phyloP scores from a whole-genome alignment of 345 rosid genomes.

The Citrus australasica region DNA sequence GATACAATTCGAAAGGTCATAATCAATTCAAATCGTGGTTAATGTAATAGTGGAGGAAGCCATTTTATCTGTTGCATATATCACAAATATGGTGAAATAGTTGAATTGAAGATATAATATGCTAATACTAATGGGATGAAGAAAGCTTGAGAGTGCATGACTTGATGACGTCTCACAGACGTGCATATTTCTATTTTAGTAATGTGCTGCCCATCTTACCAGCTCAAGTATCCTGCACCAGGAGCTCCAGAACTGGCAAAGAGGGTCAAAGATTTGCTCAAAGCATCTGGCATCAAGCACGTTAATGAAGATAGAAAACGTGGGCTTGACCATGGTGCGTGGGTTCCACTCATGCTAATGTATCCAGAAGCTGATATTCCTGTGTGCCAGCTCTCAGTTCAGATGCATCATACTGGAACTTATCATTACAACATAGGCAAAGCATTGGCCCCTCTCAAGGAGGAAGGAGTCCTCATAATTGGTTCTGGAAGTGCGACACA shows the following conservation, averaged over 20 bases:
- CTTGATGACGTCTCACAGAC: background rate
- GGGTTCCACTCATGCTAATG: slow-evolving; percentile 97
- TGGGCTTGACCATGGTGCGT: slow-evolving; percentile 95
- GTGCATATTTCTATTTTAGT: background rate
- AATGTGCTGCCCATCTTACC: background rate
- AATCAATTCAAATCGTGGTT: background rate
- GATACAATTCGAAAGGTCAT: background rate
- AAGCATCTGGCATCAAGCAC: slow-evolving; percentile 42
- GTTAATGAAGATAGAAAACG: slow-evolving; percentile 63
- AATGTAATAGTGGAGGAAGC: background rate
- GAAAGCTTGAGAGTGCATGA: background rate
- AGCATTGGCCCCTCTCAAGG: slow-evolving; percentile 77
- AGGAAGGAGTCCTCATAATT: slow-evolving; percentile 81
- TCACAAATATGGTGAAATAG: background rate
- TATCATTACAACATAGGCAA: slow-evolving; percentile 85
- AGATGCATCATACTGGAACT: slow-evolving; percentile 44
- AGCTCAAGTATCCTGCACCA: slow-evolving; percentile 87
- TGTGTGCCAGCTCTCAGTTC: slow-evolving; percentile 83
- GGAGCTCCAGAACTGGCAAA: slow-evolving; percentile 82
- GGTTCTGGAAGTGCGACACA: slow-evolving; percentile 91
- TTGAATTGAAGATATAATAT: background rate
- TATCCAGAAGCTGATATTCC: slow-evolving; percentile 89
- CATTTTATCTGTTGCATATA: background rate
- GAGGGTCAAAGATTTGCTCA: slow-evolving; percentile 72
- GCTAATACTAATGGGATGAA: background rate